Evolutionary conservation across 495 filamentous ascomycete genomes (phyloP).

Genomic region (Entonaema liquescens): DNA sequence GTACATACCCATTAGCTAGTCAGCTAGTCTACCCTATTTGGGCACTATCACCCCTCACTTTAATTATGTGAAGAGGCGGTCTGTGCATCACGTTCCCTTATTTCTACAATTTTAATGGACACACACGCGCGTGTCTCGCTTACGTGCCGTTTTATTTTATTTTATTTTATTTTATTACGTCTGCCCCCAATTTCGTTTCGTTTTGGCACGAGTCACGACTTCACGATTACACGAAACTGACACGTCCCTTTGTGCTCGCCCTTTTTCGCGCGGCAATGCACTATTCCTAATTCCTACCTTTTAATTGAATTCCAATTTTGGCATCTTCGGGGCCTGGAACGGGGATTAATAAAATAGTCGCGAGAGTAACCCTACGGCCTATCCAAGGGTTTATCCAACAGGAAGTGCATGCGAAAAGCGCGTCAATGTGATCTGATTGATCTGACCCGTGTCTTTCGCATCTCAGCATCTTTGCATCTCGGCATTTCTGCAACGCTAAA

Average conservation of each 20-base stretch:
- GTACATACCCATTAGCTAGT: neutral
- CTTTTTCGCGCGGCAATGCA: slow-evolving; percentile 37
- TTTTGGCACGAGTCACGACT: slow-evolving; percentile 38
- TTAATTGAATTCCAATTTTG: slow-evolving; percentile 48
- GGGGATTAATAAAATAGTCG: slow-evolving; percentile 50
- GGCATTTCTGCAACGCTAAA: too few species aligned
- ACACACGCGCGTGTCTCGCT: slow-evolving; percentile 36
- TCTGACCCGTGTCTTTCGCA: slow-evolving; percentile 7
- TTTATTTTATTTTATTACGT: neutral
- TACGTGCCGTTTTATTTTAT: slow-evolving; percentile 1
- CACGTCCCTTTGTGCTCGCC: slow-evolving; percentile 43
- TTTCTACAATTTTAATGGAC: neutral
- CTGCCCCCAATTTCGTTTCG: neutral
- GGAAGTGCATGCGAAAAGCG: slow-evolving; percentile 46
- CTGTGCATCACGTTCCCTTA: slow-evolving; percentile 26
- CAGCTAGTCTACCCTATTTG: slow-evolving; percentile 12
- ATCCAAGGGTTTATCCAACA: slow-evolving; percentile 5
- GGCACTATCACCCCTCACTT: slow-evolving; percentile 32
- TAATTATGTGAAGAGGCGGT: slow-evolving; percentile 23
- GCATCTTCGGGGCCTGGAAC: slow-evolving; percentile 45
- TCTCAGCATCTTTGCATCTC: neutral
- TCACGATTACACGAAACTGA: slow-evolving; percentile 49
- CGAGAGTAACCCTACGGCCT: slow-evolving; percentile 38
- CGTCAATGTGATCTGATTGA: slow-evolving; percentile 59
- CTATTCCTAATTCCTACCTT: slow-evolving; percentile 50